Base-by-base conservation (phyloP, 2,329 filamentous ascomycete genomes). In the Paraconiothyrium brasiliense region DNA sequence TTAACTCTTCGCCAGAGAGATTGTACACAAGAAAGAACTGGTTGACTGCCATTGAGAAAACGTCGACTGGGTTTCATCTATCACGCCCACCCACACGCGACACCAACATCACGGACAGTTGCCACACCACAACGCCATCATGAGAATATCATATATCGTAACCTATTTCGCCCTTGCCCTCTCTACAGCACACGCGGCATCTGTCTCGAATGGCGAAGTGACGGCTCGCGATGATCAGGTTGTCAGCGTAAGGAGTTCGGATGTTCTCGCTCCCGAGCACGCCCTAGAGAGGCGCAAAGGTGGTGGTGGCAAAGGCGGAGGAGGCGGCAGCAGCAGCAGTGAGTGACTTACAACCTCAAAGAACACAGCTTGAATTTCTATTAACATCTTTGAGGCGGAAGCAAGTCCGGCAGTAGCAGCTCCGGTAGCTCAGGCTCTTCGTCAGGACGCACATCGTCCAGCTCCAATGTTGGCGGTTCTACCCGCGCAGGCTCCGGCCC, bases 401-500 rank as follows among this genome's bases (percentile, higher is more conserved):
- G 63, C 46, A 67, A 62, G 27, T 59, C 52, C 37, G 66, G 66
- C 11, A 52, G 65, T 47, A 60, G 58, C 20, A 54, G 67, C 11
- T 58, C 65, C 16, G 60, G 68, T n/a, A 52, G 51, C 24, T 51
- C 48, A 51, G 59, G 66, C 39, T 50, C 44, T 7, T 60, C 39
- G 14, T 20, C 65, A 56, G 61, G 68, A 22, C 64, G 72, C n/a
- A 68, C 73, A 8, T 64, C 61, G 13, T 8, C 63, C 11, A 69
- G 64, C 41, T 79, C 78, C 20, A 75, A 72, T 16, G 44, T 66
- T 5, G 79, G 80, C 48, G 78, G 80, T 34, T 41, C 70, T 9
- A 89, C 89, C 3, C 82, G 78, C 4, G 78, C 82, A 7, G 89
- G 90, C 61, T 86, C 84, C 55, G 89, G 90, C 16, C 79, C 84